These are phyloP conservation scores for Funneliformis caledonium DNA, from an alignment of 371 early-diverging fungal species.

Conservation along the genomic window DNA sequence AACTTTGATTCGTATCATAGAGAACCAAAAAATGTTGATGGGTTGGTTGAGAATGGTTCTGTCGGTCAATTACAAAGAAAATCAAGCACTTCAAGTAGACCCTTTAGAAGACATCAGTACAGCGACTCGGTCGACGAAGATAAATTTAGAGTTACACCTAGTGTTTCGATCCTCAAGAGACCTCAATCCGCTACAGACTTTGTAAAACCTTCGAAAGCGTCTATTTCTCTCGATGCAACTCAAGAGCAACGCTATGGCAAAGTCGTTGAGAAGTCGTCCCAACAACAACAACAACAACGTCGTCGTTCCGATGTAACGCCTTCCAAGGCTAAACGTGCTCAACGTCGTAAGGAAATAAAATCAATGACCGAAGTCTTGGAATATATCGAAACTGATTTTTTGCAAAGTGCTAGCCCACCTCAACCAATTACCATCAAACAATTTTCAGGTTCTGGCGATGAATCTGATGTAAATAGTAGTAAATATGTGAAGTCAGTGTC, in stretches of 20 bases:
- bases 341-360: conserved; percentile 47
- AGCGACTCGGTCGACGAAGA: conserved; percentile 30
- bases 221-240: neutral
- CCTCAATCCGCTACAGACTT: conserved; percentile 35
- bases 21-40: neutral
- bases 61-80: conserved; percentile 1
- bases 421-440: conserved; percentile 20
- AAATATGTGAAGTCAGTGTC: conserved; percentile 9
- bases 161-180: conserved; percentile 14
- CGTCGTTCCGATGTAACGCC: conserved; percentile 19
- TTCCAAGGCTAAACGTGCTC: conserved; percentile 46
- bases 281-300: conserved; percentile 10
- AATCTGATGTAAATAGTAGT: conserved; percentile 40
- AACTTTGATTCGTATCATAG: conserved; percentile 20
- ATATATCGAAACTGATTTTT: neutral
- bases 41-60: neutral
- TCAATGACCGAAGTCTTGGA: conserved; percentile 43
- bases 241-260: neutral
- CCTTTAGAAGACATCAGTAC: conserved; percentile 12
- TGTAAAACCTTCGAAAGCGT: neutral
- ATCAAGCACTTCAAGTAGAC: neutral
- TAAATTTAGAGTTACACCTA: neutral
- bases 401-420: conserved; percentile 4
- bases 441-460: conserved; percentile 17
- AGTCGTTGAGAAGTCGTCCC: neutral